Conservation (phyloP, 163 green algal genomes). For the Chlamydomonas reinhardtii region DNA sequence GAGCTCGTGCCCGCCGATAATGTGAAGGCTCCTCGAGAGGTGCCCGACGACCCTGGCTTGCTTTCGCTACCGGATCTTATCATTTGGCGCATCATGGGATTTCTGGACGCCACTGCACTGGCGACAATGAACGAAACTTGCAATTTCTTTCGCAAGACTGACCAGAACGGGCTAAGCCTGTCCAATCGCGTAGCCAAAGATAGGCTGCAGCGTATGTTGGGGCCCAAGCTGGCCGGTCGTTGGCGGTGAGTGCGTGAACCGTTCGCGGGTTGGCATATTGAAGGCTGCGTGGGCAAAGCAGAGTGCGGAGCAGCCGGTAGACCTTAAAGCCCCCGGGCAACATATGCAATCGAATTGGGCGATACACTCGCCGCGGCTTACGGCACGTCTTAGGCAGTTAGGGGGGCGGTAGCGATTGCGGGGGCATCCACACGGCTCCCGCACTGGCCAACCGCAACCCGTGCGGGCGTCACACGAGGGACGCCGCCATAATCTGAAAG, state of each 20-base stretch:
- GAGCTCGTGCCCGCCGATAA: background rate
- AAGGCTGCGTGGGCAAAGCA: too few species aligned
- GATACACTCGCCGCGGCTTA: too few species aligned
- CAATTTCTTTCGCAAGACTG: background rate
- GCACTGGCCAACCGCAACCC: too few species aligned
- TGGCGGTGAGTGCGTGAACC: slow-evolving; percentile 35
- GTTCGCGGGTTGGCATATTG: background rate
- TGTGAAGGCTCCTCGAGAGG: too few species aligned
- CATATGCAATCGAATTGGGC: too few species aligned
- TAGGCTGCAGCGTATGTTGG: background rate
- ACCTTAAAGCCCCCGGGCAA: too few species aligned
- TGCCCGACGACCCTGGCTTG: background rate
- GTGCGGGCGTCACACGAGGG: too few species aligned
- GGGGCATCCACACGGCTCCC: too few species aligned
- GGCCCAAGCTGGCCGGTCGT: background rate
- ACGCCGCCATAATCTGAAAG: too few species aligned
- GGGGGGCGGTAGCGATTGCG: too few species aligned
- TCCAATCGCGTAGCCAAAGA: slow-evolving; percentile 5
- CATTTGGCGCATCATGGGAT: background rate
- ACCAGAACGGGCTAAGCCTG: background rate
- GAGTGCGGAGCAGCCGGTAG: too few species aligned
- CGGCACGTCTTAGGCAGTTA: too few species aligned
- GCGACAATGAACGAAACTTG: background rate
- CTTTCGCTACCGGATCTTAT: background rate
- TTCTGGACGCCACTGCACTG: background rate